phyloP scores from a whole-genome alignment of 768 basidiomycete genomes.

The Termitomyces sp. region DNA sequence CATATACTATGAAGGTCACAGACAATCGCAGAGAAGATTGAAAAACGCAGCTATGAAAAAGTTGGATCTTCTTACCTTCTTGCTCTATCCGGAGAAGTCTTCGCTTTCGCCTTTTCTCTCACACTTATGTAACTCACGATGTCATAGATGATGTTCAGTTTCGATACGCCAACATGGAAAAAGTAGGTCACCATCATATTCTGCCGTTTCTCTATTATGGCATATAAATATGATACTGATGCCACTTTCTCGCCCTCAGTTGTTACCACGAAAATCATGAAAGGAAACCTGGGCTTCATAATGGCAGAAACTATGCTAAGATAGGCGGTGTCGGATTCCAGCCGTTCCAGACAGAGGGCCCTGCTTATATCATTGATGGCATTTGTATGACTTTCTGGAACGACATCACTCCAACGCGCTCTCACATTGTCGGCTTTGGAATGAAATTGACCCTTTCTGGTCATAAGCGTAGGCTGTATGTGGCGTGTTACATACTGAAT shows the following conservation, averaged over 20 bases:
- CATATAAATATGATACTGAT: background rate
- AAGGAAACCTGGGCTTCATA: background rate
- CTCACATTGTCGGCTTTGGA: no score
- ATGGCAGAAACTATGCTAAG: background rate
- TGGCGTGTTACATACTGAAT: background rate
- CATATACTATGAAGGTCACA: background rate
- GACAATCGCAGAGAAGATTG: background rate
- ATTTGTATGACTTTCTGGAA: no score
- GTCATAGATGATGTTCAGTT: no score
- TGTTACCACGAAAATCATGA: background rate
- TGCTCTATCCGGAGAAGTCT: background rate
- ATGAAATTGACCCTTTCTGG: no score
- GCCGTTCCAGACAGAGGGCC: no score
- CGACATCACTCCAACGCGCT: no score
- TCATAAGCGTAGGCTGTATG: background rate
- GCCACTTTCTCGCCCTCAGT: background rate
- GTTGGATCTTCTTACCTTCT: background rate
- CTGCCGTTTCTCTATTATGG: background rate
- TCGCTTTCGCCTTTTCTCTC: background rate
- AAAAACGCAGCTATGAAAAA: background rate
- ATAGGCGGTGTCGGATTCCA: background rate
- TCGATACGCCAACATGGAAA: background rate
- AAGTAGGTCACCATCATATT: background rate
- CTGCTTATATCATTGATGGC: no score
- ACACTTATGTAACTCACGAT: no score